Conservation (phyloP, 805 yeast genomes). For the Jamesozyma piceae region DNA sequence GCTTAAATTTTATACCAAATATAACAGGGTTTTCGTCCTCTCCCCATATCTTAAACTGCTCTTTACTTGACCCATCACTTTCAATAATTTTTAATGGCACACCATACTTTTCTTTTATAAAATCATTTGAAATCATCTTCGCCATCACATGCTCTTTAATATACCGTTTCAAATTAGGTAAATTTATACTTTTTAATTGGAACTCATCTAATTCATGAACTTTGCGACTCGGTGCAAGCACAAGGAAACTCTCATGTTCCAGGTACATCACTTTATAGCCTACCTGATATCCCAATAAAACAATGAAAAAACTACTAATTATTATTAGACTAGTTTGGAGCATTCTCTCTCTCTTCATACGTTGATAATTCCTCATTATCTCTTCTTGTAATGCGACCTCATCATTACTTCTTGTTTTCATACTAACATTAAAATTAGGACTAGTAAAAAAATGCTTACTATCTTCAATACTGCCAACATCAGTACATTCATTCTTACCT, state of each 20-base stretch:
- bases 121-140: slow-evolving; percentile 21
- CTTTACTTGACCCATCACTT: slow-evolving; percentile 8
- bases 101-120: slow-evolving; percentile 27
- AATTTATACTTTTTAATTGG: slow-evolving; percentile 18
- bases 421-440: neutral
- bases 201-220: slow-evolving; percentile 17
- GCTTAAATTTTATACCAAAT: slow-evolving; percentile 19
- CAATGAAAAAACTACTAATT: slow-evolving; percentile 11
- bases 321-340: slow-evolving; percentile 5
- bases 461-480: neutral
- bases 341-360: neutral
- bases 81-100: slow-evolving; percentile 21
- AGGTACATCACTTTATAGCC: slow-evolving; percentile 23
- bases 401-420: neutral
- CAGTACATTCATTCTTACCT: no score
- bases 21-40: slow-evolving; percentile 27
- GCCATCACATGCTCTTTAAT: slow-evolving; percentile 18
- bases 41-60: slow-evolving; percentile 25
- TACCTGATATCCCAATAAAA: slow-evolving; percentile 22
- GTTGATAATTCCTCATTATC: neutral
- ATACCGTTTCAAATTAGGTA: slow-evolving; percentile 13
- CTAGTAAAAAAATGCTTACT: neutral
- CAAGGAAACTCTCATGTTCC: slow-evolving; percentile 20
- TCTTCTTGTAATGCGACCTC: neutral
- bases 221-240: slow-evolving; percentile 20